Percentiles rank a stretch among this genome's conserved stretches.
These are phyloP conservation scores for Kwoniella shivajii DNA, from an alignment of 1,284 basidiomycete species.

Conservation along the genomic window DNA sequence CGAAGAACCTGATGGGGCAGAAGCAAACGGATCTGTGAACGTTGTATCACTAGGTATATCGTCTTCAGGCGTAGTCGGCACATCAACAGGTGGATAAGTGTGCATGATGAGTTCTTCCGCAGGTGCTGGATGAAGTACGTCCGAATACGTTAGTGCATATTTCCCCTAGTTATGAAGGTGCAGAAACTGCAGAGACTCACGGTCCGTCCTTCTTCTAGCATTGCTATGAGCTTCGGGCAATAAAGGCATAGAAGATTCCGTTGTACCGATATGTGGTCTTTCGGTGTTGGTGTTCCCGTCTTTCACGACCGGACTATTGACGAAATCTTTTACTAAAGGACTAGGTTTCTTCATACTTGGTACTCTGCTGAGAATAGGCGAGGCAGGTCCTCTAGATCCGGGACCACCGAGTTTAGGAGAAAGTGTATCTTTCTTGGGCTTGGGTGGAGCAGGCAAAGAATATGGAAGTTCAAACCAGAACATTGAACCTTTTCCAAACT, in stretches of 20 bases:
- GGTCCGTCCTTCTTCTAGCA: background rate
- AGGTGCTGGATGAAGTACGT: constrained; percentile 7
- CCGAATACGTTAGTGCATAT: background rate
- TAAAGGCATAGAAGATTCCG: constrained; percentile 33
- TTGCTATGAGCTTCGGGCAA: constrained; percentile 17
- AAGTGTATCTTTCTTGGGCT: constrained; percentile 1
- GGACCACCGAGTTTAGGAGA: background rate
- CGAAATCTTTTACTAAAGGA: constrained; percentile 5
- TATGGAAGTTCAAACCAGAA: constrained; percentile 64
- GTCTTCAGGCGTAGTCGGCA: constrained; percentile 7
- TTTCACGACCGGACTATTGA: background rate
- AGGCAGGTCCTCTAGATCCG: constrained; percentile 1
- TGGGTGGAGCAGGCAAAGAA: constrained; percentile 39
- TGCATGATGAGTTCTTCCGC: constrained; percentile 27
- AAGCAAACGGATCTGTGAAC: constrained; percentile 24
- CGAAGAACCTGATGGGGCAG: constrained; percentile 1
- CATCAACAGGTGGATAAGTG: constrained; percentile 21
- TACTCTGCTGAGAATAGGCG: background rate
- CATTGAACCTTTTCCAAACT: constrained; percentile 50
- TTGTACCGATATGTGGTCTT: constrained; percentile 27
- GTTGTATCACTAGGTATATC: constrained; percentile 10
- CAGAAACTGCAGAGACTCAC: constrained; percentile 17
- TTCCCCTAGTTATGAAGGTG: background rate
- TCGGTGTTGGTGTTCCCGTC: background rate
- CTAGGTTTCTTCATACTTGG: constrained; percentile 8